Base-by-base conservation (phyloP, 2,329 filamentous ascomycete genomes). In the Fusarium burgessii region DNA sequence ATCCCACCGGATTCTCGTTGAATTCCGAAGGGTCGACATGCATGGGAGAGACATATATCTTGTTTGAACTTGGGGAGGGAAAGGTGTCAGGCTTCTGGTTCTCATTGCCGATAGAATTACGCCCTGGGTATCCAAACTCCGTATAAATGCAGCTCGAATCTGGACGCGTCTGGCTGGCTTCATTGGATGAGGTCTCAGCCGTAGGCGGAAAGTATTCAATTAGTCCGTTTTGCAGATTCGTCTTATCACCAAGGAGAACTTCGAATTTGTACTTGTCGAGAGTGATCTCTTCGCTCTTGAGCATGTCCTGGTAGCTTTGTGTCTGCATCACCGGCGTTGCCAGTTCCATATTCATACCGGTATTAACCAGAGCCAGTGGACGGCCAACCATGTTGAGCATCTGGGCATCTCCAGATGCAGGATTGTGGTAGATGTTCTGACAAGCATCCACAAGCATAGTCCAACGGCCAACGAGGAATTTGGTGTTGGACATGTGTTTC, bases 341-440 rank as follows among this genome's bases (percentile, higher is more conserved):
- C 20, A 54, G 50, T 6, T 54, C 50, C 14, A 54, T 35, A 18
- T 54, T 54, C 36, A 54, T 43, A 2, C 50, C 50, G 6, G 43
- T 32, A 10, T 54, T 54, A 10, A 54, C 50, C 10, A 54, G 50
- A 1, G 50, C 50, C 13, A 54, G 50, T 3, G 50, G 50, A 0
- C 50, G 25, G 29, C 50, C 50, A 4, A 54, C 50, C 50, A 54
- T 54, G 14, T 54, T 54, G 11, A 54, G 50, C 50, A 54, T 54
- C n/a, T 54, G 50, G 1, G 50, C 50, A 43, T 54, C 50, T 1
- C 36, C 50, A 11, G 50, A 42, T 25, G 42, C 17, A 32, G 50
- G 50, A 1, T 54, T 35, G 25, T 54, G 42, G 4, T 54, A 54
- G 6, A 54, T 54, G 7, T 54, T 54, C 0, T 54, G 50, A 0